These are phyloP conservation scores for Cytospora leucostoma DNA, from an alignment of 2,329 filamentous ascomycete species.

Conservation along the genomic window DNA sequence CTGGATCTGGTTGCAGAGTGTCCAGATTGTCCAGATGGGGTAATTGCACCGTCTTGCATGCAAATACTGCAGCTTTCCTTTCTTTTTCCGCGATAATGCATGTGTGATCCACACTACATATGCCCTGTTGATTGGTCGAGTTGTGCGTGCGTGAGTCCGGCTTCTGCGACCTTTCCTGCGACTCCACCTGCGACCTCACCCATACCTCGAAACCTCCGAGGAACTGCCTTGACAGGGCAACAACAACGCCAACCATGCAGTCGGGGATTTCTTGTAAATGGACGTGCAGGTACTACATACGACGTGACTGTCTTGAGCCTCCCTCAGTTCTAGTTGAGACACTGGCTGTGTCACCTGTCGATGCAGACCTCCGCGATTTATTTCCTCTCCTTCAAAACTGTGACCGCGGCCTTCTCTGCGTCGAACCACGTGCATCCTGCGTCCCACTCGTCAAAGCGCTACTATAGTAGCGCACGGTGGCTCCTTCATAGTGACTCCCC, in stretches of 20 bases:
- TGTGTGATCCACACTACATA: not conserved
- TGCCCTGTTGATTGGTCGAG: not conserved
- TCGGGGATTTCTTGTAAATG: no score
- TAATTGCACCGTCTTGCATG: not conserved
- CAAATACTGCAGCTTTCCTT: not conserved
- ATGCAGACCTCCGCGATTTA: conserved; percentile 3
- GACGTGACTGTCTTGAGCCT: not conserved
- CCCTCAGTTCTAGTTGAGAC: conserved; percentile 10
- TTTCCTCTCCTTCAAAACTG: conserved; percentile 2
- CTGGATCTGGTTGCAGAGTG: not conserved
- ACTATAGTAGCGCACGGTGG: no score
- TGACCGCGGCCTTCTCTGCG: not conserved
- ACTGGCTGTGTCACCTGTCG: not conserved
- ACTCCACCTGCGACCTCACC: not conserved
- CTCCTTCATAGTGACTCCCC: not conserved
- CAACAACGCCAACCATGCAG: not conserved
- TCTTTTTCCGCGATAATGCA: not conserved
- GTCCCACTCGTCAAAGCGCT: no score
- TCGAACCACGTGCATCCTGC: not conserved
- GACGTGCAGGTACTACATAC: not conserved
- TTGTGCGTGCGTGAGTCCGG: not conserved
- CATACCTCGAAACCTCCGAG: not conserved
- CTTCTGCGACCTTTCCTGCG: not conserved
- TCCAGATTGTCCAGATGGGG: not conserved
- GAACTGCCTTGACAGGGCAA: not conserved